phyloP scores from a whole-genome alignment of 2,329 filamentous ascomycete genomes.

The Monosporascus sp. region DNA sequence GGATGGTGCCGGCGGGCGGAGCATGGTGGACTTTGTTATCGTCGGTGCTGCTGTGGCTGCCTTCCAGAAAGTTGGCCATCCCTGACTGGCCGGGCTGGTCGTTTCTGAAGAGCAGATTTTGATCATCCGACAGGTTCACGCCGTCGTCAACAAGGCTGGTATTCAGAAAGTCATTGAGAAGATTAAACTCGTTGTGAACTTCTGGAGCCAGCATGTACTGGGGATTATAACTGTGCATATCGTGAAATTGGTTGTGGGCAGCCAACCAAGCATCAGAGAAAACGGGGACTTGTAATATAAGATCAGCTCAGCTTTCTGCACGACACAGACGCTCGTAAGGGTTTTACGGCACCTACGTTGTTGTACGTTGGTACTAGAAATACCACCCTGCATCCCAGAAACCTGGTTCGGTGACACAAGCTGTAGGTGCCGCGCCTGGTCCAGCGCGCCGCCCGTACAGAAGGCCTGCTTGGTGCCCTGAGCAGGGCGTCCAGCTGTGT shows the following conservation, averaged over 20 bases:
- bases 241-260: slow-evolving; percentile 78
- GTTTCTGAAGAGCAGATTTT: slow-evolving; percentile 38
- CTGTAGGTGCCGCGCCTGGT: slow-evolving; percentile 52
- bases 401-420: slow-evolving; percentile 67
- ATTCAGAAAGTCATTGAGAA: slow-evolving; percentile 94
- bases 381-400: slow-evolving; percentile 59
- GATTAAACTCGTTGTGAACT: slow-evolving; percentile 92
- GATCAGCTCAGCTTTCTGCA: slow-evolving; percentile 21
- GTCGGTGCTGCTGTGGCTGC: slow-evolving; percentile 15
- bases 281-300: slow-evolving; percentile 56
- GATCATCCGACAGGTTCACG: slow-evolving; percentile 63
- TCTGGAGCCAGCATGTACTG: slow-evolving; percentile 93
- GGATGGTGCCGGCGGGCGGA: slow-evolving; percentile 29
- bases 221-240: slow-evolving; percentile 90
- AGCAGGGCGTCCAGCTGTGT: slow-evolving; percentile 26
- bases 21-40: slow-evolving; percentile 8
- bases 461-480: slow-evolving; percentile 39
- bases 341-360: slow-evolving; percentile 59
- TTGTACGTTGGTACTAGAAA: slow-evolving; percentile 59
- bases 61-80: slow-evolving; percentile 40
- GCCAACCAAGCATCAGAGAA: slow-evolving; percentile 79
- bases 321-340: slow-evolving; percentile 20
- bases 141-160: slow-evolving; percentile 85
- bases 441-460: slow-evolving; percentile 35
- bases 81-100: slow-evolving; percentile 35